A percentile compares a stretch with the other conserved stretches of the same genome.
Conservation (phyloP, 169 alveolate species). For the Plasmodium malariae region DNA sequence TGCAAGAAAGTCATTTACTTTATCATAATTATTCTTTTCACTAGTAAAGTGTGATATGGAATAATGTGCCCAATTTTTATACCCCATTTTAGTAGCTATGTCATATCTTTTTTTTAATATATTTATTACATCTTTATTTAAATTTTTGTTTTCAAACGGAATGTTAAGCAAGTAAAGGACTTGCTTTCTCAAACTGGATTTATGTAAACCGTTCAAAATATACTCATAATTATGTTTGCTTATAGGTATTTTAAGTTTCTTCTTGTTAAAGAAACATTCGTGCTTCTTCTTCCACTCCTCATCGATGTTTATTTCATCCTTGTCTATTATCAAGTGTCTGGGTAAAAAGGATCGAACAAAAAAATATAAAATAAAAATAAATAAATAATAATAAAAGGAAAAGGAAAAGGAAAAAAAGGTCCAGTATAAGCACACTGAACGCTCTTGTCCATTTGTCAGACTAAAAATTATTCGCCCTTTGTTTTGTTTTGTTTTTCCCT, state of each 20-base stretch:
- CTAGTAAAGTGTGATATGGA: conserved; percentile 48
- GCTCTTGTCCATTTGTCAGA: background rate
- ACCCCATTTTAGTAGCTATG: conserved; percentile 37
- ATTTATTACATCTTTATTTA: conserved; percentile 55
- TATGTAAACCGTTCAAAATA: conserved; percentile 16
- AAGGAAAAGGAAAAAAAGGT: background rate
- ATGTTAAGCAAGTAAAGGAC: conserved; percentile 35
- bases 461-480: background rate
- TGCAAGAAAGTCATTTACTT: conserved; percentile 22
- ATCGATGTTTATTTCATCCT: conserved; percentile 40
- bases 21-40: conserved; percentile 42
- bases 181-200: conserved; percentile 27
- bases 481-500: too few species aligned
- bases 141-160: conserved; percentile 30
- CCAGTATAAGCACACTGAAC: background rate
- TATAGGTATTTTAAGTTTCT: conserved; percentile 52
- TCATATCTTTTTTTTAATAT: conserved; percentile 72
- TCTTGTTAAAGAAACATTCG: conserved; percentile 30
- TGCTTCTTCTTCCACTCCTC: conserved; percentile 66
- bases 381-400: background rate
- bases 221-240: conserved; percentile 72
- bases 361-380: background rate
- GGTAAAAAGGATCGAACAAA: background rate
- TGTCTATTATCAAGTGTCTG: conserved; percentile 40
- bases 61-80: conserved; percentile 56